These are phyloP conservation scores for Massariosphaeria phaeospora DNA, from an alignment of 495 filamentous ascomycete species.

Conservation along the genomic window DNA sequence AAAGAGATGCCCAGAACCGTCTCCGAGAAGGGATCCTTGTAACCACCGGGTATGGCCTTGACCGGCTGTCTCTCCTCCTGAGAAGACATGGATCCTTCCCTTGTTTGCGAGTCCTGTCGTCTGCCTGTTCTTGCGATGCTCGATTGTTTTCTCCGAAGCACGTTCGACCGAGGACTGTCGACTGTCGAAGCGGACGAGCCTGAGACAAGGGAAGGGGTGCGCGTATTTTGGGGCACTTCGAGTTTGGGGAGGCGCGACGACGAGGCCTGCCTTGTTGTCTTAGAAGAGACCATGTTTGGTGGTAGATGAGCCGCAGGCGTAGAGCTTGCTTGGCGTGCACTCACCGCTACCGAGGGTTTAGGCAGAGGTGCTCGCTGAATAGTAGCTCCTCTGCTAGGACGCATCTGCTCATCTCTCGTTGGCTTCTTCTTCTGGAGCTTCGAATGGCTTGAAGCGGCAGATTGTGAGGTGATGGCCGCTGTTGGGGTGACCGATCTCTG, in stretches of 20 bases:
- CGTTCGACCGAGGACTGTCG: conserved; percentile 39
- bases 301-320: conserved; percentile 6
- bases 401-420: conserved; percentile 26
- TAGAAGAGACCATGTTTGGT: conserved; percentile 6
- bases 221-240: conserved; percentile 24
- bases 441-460: conserved; percentile 18
- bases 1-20: conserved; percentile 40
- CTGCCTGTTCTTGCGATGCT: conserved; percentile 27
- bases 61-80: conserved; percentile 25
- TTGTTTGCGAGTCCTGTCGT: conserved; percentile 16
- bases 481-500: conserved; percentile 29
- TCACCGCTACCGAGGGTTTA: conserved; percentile 10
- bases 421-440: conserved; percentile 31
- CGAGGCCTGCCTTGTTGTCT: conserved; percentile 13
- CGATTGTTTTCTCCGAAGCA: conserved; percentile 37
- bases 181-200: conserved; percentile 40
- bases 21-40: conserved; percentile 32
- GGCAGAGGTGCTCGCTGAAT: conserved; percentile 14
- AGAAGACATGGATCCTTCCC: conserved; percentile 23
- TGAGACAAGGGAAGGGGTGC: conserved; percentile 41
- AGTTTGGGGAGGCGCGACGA: conserved; percentile 32
- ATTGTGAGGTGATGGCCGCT: conserved; percentile 13
- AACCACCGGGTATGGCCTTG: conserved; percentile 25
- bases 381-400: conserved; percentile 5
- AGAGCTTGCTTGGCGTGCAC: conserved; percentile 17